Evolutionary conservation across 768 basidiomycete genomes (phyloP).

Genomic region (Lactarius sanguifluus): DNA sequence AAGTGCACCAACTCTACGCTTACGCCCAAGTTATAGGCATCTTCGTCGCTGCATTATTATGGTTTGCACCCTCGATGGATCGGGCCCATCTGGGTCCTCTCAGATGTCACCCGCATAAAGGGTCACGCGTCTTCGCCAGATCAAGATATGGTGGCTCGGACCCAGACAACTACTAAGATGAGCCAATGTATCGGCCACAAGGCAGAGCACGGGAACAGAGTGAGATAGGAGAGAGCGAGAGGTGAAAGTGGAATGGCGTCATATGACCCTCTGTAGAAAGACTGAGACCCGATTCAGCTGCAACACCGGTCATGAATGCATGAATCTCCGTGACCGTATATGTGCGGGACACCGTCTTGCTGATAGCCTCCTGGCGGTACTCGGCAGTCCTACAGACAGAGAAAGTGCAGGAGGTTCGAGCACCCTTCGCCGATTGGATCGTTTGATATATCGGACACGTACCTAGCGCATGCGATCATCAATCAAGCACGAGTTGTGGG

Average conservation of each 20-base stretch:
- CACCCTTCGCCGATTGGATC: constrained; percentile 1
- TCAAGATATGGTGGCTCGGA: constrained; percentile 3
- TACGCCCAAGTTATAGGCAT: not conserved
- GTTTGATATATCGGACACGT: not conserved
- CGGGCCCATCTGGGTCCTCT: constrained; percentile 5
- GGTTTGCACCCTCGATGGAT: constrained; percentile 14
- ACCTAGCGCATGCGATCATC: not conserved
- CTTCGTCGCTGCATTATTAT: not conserved
- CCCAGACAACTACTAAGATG: not conserved
- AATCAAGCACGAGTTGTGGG: not conserved
- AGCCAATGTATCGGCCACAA: not conserved
- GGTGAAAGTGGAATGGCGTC: too few species aligned
- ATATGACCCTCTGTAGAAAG: too few species aligned
- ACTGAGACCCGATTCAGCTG: not conserved
- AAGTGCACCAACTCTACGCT: not conserved
- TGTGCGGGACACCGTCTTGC: not conserved
- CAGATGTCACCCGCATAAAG: constrained; percentile 2
- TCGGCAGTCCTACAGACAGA: not conserved
- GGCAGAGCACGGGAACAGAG: not conserved
- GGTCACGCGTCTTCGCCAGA: constrained; percentile 9
- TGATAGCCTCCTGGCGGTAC: not conserved
- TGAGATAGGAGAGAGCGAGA: not conserved
- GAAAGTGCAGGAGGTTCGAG: not conserved
- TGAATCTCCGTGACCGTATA: not conserved
- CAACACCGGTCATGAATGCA: not conserved